Evolutionary conservation across 495 filamentous ascomycete genomes (phyloP).

Genomic region (Talaromyces ruber): DNA sequence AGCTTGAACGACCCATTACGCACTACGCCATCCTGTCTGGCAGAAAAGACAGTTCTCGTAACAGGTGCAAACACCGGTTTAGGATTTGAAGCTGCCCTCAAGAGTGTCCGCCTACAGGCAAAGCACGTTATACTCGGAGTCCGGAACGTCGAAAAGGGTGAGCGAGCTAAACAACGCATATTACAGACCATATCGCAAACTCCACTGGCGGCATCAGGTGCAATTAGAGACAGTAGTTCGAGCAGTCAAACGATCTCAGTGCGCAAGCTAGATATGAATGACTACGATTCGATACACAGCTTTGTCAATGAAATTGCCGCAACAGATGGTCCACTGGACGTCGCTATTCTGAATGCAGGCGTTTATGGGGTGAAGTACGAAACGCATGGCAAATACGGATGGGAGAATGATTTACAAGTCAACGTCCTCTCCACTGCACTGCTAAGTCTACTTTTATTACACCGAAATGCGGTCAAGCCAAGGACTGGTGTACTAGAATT

Average conservation of each 20-base stretch:
- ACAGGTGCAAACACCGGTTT: slow-evolving; percentile 17
- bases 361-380: not conserved
- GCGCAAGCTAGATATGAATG: slow-evolving; percentile 18
- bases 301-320: slow-evolving; percentile 14
- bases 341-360: slow-evolving; percentile 18
- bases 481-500: not conserved
- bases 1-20: not conserved
- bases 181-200: not conserved
- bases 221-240: slow-evolving; percentile 1
- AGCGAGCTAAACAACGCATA: slow-evolving; percentile 2
- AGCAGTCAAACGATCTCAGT: not conserved
- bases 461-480: slow-evolving; percentile 13
- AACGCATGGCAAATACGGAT: slow-evolving; percentile 28
- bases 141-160: slow-evolving; percentile 7
- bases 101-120: slow-evolving; percentile 7
- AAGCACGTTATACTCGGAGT: slow-evolving; percentile 11
- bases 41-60: slow-evolving; percentile 13
- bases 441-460: slow-evolving; percentile 26
- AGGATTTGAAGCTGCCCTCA: slow-evolving; percentile 13
- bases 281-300: slow-evolving; percentile 17
- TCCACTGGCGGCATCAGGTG: not conserved
- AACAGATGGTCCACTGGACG: slow-evolving; percentile 6
- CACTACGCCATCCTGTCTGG: not conserved
- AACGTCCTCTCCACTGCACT: slow-evolving; percentile 42
- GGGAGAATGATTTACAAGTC: slow-evolving; percentile 19